Evolutionary conservation across 2,329 filamentous ascomycete genomes (phyloP), one percentile per base, ranked within the genome.

Genomic region (Fusarium setosum): DNA sequence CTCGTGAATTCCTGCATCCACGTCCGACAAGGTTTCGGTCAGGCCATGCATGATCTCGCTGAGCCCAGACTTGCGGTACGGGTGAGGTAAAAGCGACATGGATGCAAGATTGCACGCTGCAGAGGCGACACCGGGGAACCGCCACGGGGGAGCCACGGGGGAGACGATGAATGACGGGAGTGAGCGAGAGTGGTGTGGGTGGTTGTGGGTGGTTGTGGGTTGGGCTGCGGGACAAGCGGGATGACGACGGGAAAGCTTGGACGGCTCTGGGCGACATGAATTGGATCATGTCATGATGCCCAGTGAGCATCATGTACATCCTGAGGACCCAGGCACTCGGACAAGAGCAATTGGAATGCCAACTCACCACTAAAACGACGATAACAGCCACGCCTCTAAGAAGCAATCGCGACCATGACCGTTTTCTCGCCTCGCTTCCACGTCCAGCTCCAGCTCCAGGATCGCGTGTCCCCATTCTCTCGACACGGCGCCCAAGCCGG

Each of bases 341-440:
- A 44, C 41, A 18, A 35, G 53, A 56, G 32, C 26, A 49, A 41
- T 20, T 32, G 48, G 49, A 53, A 68, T 38, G 48, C 21, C 29
- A 57, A 72, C 70, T 72, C 53, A 72, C 70, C 63, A 71, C 53
- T 56, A 68, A 53, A 56, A 69, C 53, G 38, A 66, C 35, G 57
- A 60, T 44, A 23, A 70, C 44, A 41, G 37, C 63, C 59, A 61
- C 32, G 45, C 51, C 49, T 34, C 48, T 40, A 21, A 59, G 53
- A 45, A 54, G 35, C n/a, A 67, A 44, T 42, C 59, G 55, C 45
- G 56, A 34, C 53, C 68, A 59, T 29, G 51, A 32, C 32, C 50
- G 53, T 49, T 65, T 69, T 45, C 45, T 62, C 50, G 29, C 31
- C 47, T 38, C 57, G 17, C 34, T 41, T 45, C 49, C 57, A 38